Percentiles rank a stretch among this genome's conserved stretches.
Evolutionary conservation across 2,329 filamentous ascomycete species (phyloP).

Genomic region (Botrytis hyacinthi): DNA sequence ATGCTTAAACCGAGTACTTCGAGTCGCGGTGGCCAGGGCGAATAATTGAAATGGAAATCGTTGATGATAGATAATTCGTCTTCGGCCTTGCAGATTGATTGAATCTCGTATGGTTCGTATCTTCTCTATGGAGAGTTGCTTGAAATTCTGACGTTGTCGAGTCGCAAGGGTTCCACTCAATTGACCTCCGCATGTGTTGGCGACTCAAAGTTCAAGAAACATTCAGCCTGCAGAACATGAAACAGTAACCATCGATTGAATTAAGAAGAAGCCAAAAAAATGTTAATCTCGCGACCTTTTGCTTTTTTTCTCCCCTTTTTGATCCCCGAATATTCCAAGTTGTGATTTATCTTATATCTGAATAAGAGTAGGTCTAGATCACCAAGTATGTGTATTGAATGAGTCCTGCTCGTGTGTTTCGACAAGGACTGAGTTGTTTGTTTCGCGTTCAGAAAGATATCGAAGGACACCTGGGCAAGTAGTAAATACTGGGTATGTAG

Average conservation of each 20-base stretch:
- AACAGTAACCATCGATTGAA: conserved; percentile 32
- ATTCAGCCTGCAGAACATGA: conserved; percentile 35
- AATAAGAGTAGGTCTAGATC: conserved; percentile 14
- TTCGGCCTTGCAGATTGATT: conserved; percentile 14
- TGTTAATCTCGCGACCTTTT: conserved; percentile 4
- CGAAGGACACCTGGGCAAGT: neutral
- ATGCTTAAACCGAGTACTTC: conserved; percentile 19
- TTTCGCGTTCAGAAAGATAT: conserved; percentile 6
- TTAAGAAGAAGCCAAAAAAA: conserved; percentile 27
- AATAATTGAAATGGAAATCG: conserved; percentile 17
- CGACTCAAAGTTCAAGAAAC: conserved; percentile 35
- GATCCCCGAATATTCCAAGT: neutral
- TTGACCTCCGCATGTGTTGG: conserved; percentile 36
- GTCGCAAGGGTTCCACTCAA: conserved; percentile 34
- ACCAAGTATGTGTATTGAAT: neutral
- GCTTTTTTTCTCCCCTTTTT: neutral
- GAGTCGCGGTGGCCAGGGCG: conserved; percentile 29
- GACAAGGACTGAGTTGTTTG: conserved; percentile 1
- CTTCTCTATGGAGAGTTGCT: conserved; percentile 20
- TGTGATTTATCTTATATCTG: neutral
- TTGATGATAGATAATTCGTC: conserved; percentile 15
- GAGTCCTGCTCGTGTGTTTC: conserved; percentile 13
- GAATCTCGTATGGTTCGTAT: conserved; percentile 21
- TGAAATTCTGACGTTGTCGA: conserved; percentile 32
- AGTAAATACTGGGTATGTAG: neutral